Evolutionary conservation across 2,329 filamentous ascomycete species (phyloP), one percentile per base, ranked within the genome.

Genomic region (Fonsecaea monophora): DNA sequence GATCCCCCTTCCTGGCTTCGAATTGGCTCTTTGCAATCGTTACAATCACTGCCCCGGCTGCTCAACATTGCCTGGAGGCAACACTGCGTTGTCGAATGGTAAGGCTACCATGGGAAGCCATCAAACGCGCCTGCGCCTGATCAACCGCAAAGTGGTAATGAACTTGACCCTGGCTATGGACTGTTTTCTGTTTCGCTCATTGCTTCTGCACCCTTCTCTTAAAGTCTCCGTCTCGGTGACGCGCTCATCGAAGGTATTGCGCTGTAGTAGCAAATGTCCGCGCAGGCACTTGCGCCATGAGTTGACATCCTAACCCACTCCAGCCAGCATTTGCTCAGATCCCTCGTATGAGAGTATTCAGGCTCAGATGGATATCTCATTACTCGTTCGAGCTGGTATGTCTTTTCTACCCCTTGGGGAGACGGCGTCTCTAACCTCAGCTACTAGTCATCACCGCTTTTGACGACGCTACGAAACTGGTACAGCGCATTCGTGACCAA

Each of bases 381-480:
- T 65, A 15, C 69, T 70, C 3, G 69, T 70, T 50, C 67, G 67
- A 45, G 64, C 66, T 60, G 65, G 69, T 69, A 64, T 35, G 69
- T 61, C 4, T 32, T 32, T 18, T 35, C 37, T 30, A 7, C 8
- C 18, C 53, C 25, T 10, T n/a, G 12, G 8, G 8, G 13, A 21
- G 21, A 18, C 1, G 21, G n/a, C 10, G 15, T 30, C 8, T 42
- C 62, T 62, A 18, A 65, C 35, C 34, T 18, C 25, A 21, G 13
- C 4, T 50, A 18, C 3, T 37, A 78, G 76, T 77, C 37, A 70
- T 76, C 60, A 73, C 73, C 50, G 74, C 75, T 38, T 78, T 77
- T 54, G 67, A 75, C 35, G 75, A 78, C 67, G 77, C 75, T 38
- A 54, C 69, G 10, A 68, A 73, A 10, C 71, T 78, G 18, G 72